A percentile compares a stretch with the other conserved stretches of the same genome.
Conservation (phyloP, 2,329 filamentous ascomycete genomes). For the Akanthomyces dipterigenus region DNA sequence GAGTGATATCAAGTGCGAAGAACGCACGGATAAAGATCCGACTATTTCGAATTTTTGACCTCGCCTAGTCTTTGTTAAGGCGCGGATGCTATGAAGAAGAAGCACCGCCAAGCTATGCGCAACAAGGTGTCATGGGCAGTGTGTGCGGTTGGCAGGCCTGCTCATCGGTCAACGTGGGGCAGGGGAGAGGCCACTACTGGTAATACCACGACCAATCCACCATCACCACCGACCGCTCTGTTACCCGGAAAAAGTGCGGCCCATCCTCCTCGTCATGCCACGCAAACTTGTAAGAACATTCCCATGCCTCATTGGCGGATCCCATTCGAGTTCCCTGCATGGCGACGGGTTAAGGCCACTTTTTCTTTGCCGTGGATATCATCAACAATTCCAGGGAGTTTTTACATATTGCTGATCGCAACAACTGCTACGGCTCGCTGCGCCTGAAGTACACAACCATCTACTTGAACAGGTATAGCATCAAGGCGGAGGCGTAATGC, state of each 20-base stretch:
- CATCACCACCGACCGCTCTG: background rate
- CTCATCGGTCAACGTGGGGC: conserved; percentile 9
- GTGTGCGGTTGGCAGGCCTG: conserved; percentile 1
- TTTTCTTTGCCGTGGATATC: too few species aligned
- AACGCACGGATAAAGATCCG: background rate
- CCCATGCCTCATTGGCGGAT: background rate
- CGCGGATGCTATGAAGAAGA: background rate
- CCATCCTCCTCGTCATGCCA: background rate
- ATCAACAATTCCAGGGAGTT: too few species aligned
- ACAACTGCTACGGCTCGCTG: background rate
- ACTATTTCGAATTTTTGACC: background rate
- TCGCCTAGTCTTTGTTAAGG: background rate
- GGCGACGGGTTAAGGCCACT: too few species aligned
- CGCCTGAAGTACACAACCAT: background rate
- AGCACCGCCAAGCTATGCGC: conserved; percentile 9
- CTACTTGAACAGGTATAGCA: too few species aligned
- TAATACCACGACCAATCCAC: background rate
- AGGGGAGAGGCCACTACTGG: conserved; percentile 8
- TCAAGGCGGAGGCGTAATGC: background rate
- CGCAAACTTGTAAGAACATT: background rate
- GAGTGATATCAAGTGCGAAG: background rate
- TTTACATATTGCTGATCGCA: too few species aligned
- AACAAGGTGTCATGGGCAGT: conserved; percentile 4
- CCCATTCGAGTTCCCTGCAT: background rate
- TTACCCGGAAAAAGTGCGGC: conserved; percentile 10